Conservation (phyloP, 1,284 basidiomycete genomes). For the Sporisorium reilianum region DNA sequence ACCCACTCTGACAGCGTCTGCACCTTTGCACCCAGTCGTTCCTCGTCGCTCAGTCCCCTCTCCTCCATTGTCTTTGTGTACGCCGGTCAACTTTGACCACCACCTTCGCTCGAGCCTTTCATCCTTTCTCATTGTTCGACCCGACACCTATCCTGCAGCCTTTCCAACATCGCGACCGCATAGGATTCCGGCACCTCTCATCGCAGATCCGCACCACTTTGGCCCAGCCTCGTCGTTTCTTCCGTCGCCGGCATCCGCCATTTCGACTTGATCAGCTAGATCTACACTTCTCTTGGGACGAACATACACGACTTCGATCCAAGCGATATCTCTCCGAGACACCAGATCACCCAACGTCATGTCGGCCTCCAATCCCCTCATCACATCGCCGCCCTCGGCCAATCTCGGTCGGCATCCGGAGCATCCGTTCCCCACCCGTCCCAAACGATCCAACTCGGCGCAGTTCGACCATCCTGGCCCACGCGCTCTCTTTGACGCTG, state of each 20-base stretch:
- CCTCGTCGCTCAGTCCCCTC: too few species aligned
- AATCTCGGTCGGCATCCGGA: conserved; percentile 18
- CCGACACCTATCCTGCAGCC: too few species aligned
- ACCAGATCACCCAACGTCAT: conserved; percentile 17
- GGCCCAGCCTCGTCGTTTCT: background rate
- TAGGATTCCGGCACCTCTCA: too few species aligned
- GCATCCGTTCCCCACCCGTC: conserved; percentile 18
- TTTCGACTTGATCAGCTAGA: conserved; percentile 5
- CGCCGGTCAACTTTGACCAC: too few species aligned
- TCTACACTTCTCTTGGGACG: conserved; percentile 37
- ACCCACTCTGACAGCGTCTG: too few species aligned
- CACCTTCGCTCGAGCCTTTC: too few species aligned
- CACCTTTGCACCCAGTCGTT: too few species aligned
- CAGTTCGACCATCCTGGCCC: conserved; percentile 11
- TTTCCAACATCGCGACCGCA: too few species aligned
- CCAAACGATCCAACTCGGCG: conserved; percentile 37
- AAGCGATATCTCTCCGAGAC: conserved; percentile 21
- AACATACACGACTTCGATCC: conserved; percentile 47
- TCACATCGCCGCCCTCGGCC: conserved; percentile 28
- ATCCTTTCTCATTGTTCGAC: too few species aligned
- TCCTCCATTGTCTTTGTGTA: too few species aligned
- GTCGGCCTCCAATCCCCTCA: conserved; percentile 40
- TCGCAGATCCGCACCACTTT: background rate
- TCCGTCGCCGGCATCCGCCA: background rate
- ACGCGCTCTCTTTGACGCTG: conserved; percentile 17